Evolutionary conservation across 805 yeast genomes (phyloP).

Genomic region (Kodamaea laetipori): DNA sequence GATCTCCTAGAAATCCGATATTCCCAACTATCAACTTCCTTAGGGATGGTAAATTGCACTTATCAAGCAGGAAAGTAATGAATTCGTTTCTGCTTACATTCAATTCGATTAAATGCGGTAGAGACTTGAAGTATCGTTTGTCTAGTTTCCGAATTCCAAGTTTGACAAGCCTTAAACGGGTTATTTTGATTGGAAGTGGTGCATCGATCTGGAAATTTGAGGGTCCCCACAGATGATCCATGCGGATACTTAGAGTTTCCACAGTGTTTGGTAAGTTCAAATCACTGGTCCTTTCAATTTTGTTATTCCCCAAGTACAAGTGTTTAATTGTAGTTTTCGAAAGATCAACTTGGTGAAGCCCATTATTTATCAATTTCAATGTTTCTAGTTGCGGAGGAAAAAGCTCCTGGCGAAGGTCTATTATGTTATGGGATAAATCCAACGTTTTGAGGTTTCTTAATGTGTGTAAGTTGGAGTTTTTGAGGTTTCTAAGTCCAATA

Average conservation of each 20-base stretch:
- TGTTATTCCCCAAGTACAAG: not conserved
- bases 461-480: not conserved
- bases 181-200: not conserved
- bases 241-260: not conserved
- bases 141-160: not conserved
- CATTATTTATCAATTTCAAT: not conserved
- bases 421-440: not conserved
- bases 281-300: not conserved
- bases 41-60: not conserved
- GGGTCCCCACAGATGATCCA: not conserved
- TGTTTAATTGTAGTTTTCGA: not conserved
- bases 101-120: conserved; percentile 1
- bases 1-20: not conserved
- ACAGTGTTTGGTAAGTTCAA: not conserved
- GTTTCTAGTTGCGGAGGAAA: not conserved
- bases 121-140: not conserved
- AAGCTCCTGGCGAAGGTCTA: not conserved
- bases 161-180: not conserved
- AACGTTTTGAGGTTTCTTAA: not conserved
- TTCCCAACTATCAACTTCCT: conserved; percentile 4
- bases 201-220: not conserved
- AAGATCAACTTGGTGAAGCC: not conserved
- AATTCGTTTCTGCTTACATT: conserved; percentile 2
- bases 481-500: not conserved
- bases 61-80: conserved; percentile 1